Base-by-base conservation (phyloP, 163 green algal genomes). In the Trebouxia gelatinosa region DNA sequence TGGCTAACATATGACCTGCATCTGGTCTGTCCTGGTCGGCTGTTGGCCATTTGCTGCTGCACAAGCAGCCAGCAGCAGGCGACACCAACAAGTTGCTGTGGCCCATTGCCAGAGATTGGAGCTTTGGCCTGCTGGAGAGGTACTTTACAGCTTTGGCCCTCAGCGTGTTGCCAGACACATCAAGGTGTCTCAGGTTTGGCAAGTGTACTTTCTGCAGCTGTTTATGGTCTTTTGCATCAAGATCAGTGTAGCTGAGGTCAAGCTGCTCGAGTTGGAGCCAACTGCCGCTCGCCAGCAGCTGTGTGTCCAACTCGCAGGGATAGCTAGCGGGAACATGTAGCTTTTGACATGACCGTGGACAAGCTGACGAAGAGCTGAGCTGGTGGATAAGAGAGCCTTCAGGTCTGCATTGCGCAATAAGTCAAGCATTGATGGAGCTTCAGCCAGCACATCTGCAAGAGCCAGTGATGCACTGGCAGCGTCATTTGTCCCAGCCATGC, bases 401-500 rank as follows among this genome's bases (percentile, higher is more conserved):
- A 54, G 13, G 43, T 13, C 13, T 54, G 43, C 43, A 54, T n/a
- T n/a, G n/a, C n/a, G n/a, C n/a, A n/a, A n/a, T n/a, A n/a, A n/a
- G n/a, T n/a, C n/a, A n/a, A n/a, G n/a, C n/a, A n/a, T n/a, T n/a
- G n/a, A n/a, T n/a, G n/a, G n/a, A n/a, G n/a, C n/a, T n/a, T n/a
- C n/a, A n/a, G n/a, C n/a, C n/a, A n/a, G n/a, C n/a, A n/a, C n/a
- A n/a, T n/a, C n/a, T n/a, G n/a, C n/a, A n/a, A n/a, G n/a, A n/a
- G n/a, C n/a, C n/a, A n/a, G n/a, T n/a, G n/a, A n/a, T n/a, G n/a
- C n/a, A n/a, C n/a, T n/a, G n/a, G n/a, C n/a, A n/a, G n/a, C n/a
- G n/a, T n/a, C n/a, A n/a, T n/a, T n/a, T 5, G 66, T 84, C 32
- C 51, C 51, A 7, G 71, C 28, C 19, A 71, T 84, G 34, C 35